Conservation (phyloP, 352 stramenopile genomes). For the Peronospora belbahrii region DNA sequence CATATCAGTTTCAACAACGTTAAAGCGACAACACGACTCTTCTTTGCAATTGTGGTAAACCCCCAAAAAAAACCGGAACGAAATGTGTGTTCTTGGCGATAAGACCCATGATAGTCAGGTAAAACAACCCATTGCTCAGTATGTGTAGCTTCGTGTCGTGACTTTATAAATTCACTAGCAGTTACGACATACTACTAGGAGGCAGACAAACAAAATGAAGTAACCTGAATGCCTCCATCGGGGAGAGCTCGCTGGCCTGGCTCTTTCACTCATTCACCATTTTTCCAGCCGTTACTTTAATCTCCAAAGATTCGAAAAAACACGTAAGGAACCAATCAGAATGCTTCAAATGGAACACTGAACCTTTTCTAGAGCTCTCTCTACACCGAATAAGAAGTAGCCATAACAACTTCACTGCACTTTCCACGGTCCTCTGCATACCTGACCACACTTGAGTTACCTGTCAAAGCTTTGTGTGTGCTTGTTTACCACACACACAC, state of each 20-base stretch:
- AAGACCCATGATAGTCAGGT: background rate
- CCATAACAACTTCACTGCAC: background rate
- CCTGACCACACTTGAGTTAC: constrained; percentile 14
- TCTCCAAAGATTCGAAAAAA: constrained; percentile 15
- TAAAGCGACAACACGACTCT: too few species aligned
- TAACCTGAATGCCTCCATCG: too few species aligned
- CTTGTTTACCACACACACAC: background rate
- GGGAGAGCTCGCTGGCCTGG: too few species aligned
- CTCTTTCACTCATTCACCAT: constrained; percentile 5
- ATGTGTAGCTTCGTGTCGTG: background rate
- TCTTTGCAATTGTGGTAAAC: too few species aligned
- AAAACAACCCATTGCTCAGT: background rate
- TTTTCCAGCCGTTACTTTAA: constrained; percentile 12
- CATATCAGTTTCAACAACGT: constrained; percentile 16
- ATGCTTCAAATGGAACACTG: constrained; percentile 14
- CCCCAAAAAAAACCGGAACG: too few species aligned
- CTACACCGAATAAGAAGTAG: constrained; percentile 21
- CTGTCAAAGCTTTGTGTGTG: constrained; percentile 3
- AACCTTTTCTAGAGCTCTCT: constrained; percentile 17
- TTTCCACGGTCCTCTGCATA: constrained; percentile 8
- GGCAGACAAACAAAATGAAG: too few species aligned
- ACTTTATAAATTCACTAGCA: background rate
- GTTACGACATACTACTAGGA: background rate
- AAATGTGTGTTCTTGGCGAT: background rate
- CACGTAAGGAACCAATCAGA: constrained; percentile 6